Conservation (phyloP, 2,329 filamentous ascomycete species). For the Remersonia thermophila region DNA sequence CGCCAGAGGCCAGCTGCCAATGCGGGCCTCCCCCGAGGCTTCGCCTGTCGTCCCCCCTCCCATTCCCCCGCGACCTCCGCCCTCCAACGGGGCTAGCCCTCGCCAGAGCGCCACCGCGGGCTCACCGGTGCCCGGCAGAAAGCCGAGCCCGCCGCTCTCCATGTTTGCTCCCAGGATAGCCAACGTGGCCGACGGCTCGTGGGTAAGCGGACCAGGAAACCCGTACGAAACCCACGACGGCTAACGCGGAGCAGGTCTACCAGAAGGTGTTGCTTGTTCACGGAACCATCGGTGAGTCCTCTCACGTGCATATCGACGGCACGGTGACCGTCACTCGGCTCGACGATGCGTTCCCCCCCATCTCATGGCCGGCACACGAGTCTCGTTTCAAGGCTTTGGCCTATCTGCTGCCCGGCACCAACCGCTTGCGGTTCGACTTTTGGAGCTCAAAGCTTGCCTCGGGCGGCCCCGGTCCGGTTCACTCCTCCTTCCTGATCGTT, state of each 20-base stretch:
- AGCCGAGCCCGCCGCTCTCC: constrained; percentile 49
- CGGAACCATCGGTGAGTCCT: constrained; percentile 66
- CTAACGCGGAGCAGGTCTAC: constrained; percentile 50
- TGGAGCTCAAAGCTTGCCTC: constrained; percentile 67
- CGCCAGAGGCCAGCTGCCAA: too few relatives aligned
- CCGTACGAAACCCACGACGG: constrained; percentile 11
- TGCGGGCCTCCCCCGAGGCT: too few relatives aligned
- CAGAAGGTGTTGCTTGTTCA: constrained; percentile 78
- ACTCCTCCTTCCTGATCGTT: constrained; percentile 68
- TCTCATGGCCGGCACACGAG: constrained; percentile 74
- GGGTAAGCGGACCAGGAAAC: constrained; percentile 45
- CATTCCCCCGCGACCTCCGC: constrained; percentile 24
- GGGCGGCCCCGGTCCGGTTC: constrained; percentile 52
- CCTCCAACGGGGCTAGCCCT: constrained; percentile 30
- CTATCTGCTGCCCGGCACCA: constrained; percentile 83
- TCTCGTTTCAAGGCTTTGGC: constrained; percentile 87
- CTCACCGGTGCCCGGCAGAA: constrained; percentile 41
- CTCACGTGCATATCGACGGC: constrained; percentile 60
- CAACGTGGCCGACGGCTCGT: constrained; percentile 70
- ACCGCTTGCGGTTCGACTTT: constrained; percentile 80
- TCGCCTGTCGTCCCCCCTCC: constrained; percentile 20
- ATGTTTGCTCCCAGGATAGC: constrained; percentile 69
- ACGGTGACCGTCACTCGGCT: constrained; percentile 66
- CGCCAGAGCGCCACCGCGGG: constrained; percentile 54
- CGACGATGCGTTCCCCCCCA: constrained; percentile 74